phyloP scores from a whole-genome alignment of 345 rosid species.

The Gossypium stocksii region DNA sequence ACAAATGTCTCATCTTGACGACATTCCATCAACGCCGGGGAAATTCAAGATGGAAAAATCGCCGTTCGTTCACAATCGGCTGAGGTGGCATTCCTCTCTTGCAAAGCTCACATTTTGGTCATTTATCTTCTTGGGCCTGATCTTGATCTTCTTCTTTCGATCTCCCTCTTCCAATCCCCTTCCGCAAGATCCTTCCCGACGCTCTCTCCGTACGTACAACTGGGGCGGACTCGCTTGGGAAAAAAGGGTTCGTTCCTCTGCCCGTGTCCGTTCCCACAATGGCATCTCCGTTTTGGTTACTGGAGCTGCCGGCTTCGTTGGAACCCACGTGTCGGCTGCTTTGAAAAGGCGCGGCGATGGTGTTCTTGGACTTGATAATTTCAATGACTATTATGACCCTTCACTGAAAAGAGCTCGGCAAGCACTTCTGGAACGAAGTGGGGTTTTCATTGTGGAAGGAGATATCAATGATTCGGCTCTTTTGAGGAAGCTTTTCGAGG shows the following conservation, averaged over 20 bases:
- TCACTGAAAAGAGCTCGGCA: constrained; percentile 78
- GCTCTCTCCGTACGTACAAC: constrained; percentile 62
- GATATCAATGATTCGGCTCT: constrained; percentile 76
- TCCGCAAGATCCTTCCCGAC: constrained; percentile 77
- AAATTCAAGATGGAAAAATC: constrained; percentile 98
- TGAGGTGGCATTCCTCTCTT: constrained; percentile 69
- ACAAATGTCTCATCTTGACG: constrained; percentile 82
- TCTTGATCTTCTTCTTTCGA: constrained; percentile 79
- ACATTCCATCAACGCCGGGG: constrained; percentile 85
- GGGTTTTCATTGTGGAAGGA: constrained; percentile 79
- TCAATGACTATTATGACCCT: constrained; percentile 89
- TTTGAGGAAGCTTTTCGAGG: constrained; percentile 64
- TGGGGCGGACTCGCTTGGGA: constrained; percentile 88
- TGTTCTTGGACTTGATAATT: constrained; percentile 81
- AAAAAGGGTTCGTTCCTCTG: constrained; percentile 59
- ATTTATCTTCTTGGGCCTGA: constrained; percentile 60
- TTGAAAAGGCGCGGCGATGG: constrained; percentile 88
- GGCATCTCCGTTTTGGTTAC: constrained; percentile 83
- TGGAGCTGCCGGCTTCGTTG: constrained; percentile 92
- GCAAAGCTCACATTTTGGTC: constrained; percentile 85
- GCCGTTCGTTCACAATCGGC: constrained; percentile 45
- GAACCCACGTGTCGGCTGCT: constrained; percentile 82
- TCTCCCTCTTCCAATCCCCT: constrained; percentile 53
- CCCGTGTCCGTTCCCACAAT: constrained; percentile 54
- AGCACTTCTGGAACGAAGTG: constrained; percentile 70